Conservation (phyloP, 225 moss, liverwort and hornwort species). For the Marchantia polymorpha region DNA sequence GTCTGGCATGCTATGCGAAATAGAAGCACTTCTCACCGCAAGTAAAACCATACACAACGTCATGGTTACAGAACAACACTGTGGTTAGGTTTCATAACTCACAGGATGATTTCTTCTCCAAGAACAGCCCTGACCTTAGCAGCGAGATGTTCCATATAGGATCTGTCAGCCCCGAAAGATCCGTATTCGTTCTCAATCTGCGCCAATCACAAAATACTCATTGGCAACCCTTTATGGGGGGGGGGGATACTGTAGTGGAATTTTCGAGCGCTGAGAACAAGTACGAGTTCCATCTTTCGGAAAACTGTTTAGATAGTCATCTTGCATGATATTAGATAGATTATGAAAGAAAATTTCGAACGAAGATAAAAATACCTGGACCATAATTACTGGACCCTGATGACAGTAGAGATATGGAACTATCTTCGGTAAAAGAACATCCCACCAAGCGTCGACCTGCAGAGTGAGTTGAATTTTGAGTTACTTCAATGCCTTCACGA, state of each 20-base stretch:
- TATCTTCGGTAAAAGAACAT: slow-evolving; percentile 58
- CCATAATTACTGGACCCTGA: slow-evolving; percentile 72
- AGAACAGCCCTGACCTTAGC: slow-evolving; percentile 57
- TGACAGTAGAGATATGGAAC: slow-evolving; percentile 53
- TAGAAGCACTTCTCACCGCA: too few species aligned
- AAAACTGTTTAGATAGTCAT: neutral
- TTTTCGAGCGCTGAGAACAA: neutral
- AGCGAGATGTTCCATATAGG: slow-evolving; percentile 62
- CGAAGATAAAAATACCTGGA: slow-evolving; percentile 45
- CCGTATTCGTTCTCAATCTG: slow-evolving; percentile 95
- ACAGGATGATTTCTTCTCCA: slow-evolving; percentile 67
- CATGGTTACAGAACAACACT: too few species aligned
- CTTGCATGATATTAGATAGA: neutral
- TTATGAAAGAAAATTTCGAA: neutral
- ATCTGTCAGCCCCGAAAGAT: slow-evolving; percentile 64
- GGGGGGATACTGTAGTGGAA: neutral
- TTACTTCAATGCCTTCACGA: neutral
- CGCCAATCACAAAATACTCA: neutral
- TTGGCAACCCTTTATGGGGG: neutral
- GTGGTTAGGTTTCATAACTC: slow-evolving; percentile 14
- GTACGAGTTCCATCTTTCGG: neutral
- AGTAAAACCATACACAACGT: too few species aligned
- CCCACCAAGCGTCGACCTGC: slow-evolving; percentile 81
- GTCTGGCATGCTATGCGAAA: too few species aligned
- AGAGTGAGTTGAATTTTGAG: neutral